Base-by-base conservation (phyloP, 768 basidiomycete species). In the Boletus sensibilis region DNA sequence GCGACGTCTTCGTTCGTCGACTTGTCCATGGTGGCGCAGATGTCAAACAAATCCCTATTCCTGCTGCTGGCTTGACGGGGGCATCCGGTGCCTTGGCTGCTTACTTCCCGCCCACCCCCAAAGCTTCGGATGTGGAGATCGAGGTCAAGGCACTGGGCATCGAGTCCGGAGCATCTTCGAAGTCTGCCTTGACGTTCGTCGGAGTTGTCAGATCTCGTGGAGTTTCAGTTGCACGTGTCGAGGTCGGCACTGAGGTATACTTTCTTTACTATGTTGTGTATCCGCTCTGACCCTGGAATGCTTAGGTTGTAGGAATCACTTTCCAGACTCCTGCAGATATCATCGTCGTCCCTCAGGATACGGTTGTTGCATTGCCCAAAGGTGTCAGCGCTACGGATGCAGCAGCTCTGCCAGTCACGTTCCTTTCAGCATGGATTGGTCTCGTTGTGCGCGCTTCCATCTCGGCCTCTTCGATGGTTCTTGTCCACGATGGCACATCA, bases 351-450 rank as follows among this genome's bases (percentile, higher is more conserved):
- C 52, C 56, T 56, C 40, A 61, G 20, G 38, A 52, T 11, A 34
- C 64, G 1, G 50, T 68, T 5, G 34, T 58, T 12, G 23, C 47
- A 2, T 39, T 70, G 18, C 62, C 68, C 3, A 45, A 41, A 13
- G 61, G 63, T 9, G 25, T 64, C 38, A 56, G 35, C 6, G 20
- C 53, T 6, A 31, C 37, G 25, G 65, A 69, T 43, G 69, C 63
- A 4, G 69, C 63, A 16, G 56, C 62, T 33, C 37, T 71, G 4
- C 55, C 69, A 33, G 21, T 53, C 37, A 51, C 61, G 1, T 63
- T 70, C 59, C 62, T 69, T 25, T 42, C 69, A 4, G 55, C 69
- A 12, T 70, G 69, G 69, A 61, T 67, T 16, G 69, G 69, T 41
- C 57, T 71, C 27, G 59, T 64, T 16, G 43, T 41, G 2, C 61